Conservation (phyloP, 208 protist genomes). For the Trypanosoma rangeli region DNA sequence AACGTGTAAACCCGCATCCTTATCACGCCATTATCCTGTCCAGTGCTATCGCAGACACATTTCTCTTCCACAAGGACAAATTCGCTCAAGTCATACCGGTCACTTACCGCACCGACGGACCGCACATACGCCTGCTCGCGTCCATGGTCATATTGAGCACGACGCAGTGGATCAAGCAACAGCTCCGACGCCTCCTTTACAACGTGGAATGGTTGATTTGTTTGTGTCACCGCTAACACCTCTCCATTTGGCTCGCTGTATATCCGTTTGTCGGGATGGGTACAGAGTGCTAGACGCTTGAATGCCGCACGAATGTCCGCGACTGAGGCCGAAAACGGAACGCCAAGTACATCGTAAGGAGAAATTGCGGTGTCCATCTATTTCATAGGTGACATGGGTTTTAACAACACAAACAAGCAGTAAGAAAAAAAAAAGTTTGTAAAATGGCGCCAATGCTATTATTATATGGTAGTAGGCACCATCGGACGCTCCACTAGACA, state of each 20-base stretch:
- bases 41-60: slow-evolving; percentile 3
- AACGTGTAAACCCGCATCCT: slow-evolving; percentile 49
- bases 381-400: no score
- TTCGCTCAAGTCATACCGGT: slow-evolving; percentile 52
- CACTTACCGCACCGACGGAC: slow-evolving; percentile 52
- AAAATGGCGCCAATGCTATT: not conserved
- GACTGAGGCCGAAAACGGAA: slow-evolving; percentile 37
- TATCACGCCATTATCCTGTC: not conserved
- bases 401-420: slow-evolving; percentile 16
- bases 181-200: slow-evolving; percentile 73
- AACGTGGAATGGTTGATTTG: slow-evolving; percentile 37
- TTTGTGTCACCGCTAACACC: not conserved
- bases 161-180: slow-evolving; percentile 58
- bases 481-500: no score
- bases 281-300: slow-evolving; percentile 54
- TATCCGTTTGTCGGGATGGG: slow-evolving; percentile 69
- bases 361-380: slow-evolving; percentile 35
- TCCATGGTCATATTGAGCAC: slow-evolving; percentile 50
- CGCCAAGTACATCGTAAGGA: slow-evolving; percentile 62
- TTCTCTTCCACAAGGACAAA: slow-evolving; percentile 37
- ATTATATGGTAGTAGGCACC: no score
- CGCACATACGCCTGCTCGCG: slow-evolving; percentile 41
- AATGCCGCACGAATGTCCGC: slow-evolving; percentile 68
- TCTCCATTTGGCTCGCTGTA: not conserved
- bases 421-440: not conserved